phyloP scores from a whole-genome alignment of 306 rosid species.

The Arachis hypogaea region DNA sequence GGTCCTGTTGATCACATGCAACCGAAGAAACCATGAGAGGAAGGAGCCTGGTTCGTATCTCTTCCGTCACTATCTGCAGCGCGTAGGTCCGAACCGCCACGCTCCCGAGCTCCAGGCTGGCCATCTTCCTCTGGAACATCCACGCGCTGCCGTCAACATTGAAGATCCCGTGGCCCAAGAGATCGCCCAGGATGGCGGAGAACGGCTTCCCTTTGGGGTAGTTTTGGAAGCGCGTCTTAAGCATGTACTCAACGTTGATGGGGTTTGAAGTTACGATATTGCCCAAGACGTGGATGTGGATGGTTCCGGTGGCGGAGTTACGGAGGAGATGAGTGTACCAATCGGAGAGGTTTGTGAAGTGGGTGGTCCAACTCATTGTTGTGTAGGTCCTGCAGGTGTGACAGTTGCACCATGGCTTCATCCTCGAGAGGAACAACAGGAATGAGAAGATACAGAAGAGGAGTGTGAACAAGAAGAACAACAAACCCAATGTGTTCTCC shows the following conservation, averaged over 20 bases:
- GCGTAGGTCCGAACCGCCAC: slow-evolving; percentile 67
- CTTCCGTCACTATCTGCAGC: slow-evolving; percentile 44
- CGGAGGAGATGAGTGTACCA: slow-evolving; percentile 79
- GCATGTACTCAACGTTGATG: slow-evolving; percentile 72
- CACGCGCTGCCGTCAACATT: slow-evolving; percentile 77
- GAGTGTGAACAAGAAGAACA: slow-evolving; percentile 72
- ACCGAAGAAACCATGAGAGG: slow-evolving; percentile 42
- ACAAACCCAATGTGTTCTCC: slow-evolving; percentile 33
- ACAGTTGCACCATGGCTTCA: slow-evolving; percentile 84
- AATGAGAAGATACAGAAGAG: slow-evolving; percentile 61
- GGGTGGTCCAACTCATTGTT: slow-evolving; percentile 45
- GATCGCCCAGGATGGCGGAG: slow-evolving; percentile 77
- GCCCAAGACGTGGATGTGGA: slow-evolving; percentile 72
- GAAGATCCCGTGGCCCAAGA: slow-evolving; percentile 81
- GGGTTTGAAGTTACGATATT: slow-evolving; percentile 76
- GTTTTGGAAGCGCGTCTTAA: slow-evolving; percentile 71
- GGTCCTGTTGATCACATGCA: not conserved
- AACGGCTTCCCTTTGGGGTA: slow-evolving; percentile 83
- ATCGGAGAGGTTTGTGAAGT: slow-evolving; percentile 64
- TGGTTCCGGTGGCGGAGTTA: slow-evolving; percentile 57
- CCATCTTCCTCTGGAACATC: slow-evolving; percentile 85
- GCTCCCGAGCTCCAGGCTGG: slow-evolving; percentile 77
- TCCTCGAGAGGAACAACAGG: slow-evolving; percentile 55
- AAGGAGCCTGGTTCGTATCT: slow-evolving; percentile 59
- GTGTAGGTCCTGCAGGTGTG: slow-evolving; percentile 57